Conservation (phyloP, 2,329 filamentous ascomycete genomes). For the Tolypocladium album region DNA sequence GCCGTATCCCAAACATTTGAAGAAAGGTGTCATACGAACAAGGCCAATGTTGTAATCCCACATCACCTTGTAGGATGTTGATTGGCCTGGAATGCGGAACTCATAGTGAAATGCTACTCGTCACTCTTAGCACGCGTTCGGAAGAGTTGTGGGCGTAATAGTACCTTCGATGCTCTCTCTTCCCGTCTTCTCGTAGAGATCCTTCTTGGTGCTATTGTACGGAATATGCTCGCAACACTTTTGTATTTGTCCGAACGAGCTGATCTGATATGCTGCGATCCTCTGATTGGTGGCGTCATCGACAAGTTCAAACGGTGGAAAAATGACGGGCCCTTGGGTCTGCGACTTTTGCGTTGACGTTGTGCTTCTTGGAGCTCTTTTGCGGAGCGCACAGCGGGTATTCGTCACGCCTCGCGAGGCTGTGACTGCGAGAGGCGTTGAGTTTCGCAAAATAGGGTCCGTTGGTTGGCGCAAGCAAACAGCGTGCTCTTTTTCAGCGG, state of each 20-base stretch:
- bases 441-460: constrained; percentile 8
- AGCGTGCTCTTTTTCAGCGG: constrained; percentile 30
- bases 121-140: neutral
- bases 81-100: constrained; percentile 60
- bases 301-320: constrained; percentile 59
- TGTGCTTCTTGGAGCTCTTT: constrained; percentile 32
- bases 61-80: constrained; percentile 65
- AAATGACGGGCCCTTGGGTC: constrained; percentile 59
- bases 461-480: constrained; percentile 24
- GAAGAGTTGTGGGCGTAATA: constrained; percentile 1
- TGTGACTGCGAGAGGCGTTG: constrained; percentile 13
- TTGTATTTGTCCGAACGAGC: constrained; percentile 51
- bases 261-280: constrained; percentile 54
- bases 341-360: constrained; percentile 38
- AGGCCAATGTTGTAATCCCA: constrained; percentile 97
- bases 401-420: neutral
- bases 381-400: neutral
- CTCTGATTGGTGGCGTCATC: constrained; percentile 45
- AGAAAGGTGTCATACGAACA: constrained; percentile 87
- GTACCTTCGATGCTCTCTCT: constrained; percentile 81
- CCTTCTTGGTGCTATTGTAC: constrained; percentile 90
- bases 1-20: constrained; percentile 78
- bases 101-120: constrained; percentile 69
- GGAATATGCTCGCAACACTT: constrained; percentile 68
- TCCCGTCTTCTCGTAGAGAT: constrained; percentile 76